These are phyloP conservation scores for Patellaria atrata DNA, from an alignment of 495 filamentous ascomycete species.

Conservation along the genomic window DNA sequence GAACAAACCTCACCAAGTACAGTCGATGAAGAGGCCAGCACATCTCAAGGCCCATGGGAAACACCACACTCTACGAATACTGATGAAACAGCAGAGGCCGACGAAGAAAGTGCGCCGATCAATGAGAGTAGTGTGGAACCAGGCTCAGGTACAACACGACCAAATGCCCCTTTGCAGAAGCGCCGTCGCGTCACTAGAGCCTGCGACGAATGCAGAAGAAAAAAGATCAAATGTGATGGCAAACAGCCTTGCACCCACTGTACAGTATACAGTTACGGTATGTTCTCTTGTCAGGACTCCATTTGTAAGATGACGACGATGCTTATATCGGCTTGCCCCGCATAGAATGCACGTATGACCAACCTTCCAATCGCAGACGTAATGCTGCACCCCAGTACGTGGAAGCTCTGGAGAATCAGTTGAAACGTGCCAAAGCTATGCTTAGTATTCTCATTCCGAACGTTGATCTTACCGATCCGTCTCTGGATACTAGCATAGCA, in stretches of 20 bases:
- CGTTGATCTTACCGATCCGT: conserved; percentile 70
- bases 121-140: conserved; percentile 14
- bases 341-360: conserved; percentile 92
- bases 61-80: conserved; percentile 3
- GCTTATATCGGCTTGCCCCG: conserved; percentile 5
- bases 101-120: conserved; percentile 12
- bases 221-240: conserved; percentile 98
- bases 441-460: conserved; percentile 69
- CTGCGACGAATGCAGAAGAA: conserved; percentile 85
- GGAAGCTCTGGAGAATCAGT: conserved; percentile 71
- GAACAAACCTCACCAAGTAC: conserved; percentile 7
- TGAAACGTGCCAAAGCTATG: conserved; percentile 72
- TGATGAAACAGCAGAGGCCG: conserved; percentile 9
- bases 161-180: conserved; percentile 68
- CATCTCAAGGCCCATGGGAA: conserved; percentile 5
- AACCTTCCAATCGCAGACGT: conserved; percentile 86
- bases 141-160: conserved; percentile 7
- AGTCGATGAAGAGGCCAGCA: conserved; percentile 6
- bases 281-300: conserved; percentile 17
- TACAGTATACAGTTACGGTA: conserved; percentile 96
- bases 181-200: conserved; percentile 77
- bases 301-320: not conserved
- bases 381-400: conserved; percentile 94
- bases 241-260: conserved; percentile 97
- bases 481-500: conserved; percentile 48